Base-by-base conservation (phyloP, 129 eudicot species). In the Artemisia argyi region DNA sequence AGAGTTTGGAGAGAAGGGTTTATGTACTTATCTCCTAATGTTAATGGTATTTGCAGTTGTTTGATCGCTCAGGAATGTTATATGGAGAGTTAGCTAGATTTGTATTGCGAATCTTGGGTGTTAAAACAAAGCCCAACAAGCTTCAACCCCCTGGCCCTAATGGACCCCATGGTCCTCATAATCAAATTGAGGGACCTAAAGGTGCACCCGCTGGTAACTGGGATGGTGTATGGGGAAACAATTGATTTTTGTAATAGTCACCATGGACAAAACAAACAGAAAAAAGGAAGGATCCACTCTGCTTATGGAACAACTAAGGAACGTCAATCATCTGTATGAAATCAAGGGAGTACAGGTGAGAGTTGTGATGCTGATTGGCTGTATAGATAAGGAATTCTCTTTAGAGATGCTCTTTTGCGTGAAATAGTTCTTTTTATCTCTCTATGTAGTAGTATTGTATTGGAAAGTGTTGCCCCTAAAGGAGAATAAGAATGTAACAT, bases 31-130 rank as follows among this genome's bases (percentile, higher is more conserved):
- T 47, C 2, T 46, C 6, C 14, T 64, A 56, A 19, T 53, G 69
- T 55, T 52, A 18, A 24, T 72, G 12, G 30, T 26, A 6, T 75
- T 56, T 85, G 83, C 90, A 92, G 98, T 69, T 92, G 20, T 92
- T 84, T 81, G 98, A 92, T 59, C 85, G 98, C 12, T 90, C 96
- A 15, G 98, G 98, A 15, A 18, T 92, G 59, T 75, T 92, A 56
- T 92, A 92, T 11, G 98, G 96, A 59, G 95, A 89, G 86, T 80
- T 92, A 9, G 98, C 96, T 18, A 86, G 96, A 78, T 92, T 92
- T 75, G 98, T 81, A 32, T 79, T 92, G 49, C 87, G 95, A 66
- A 65, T 92, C 35, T 74, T 92, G 71, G 98, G 98, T 28, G 69
- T 87, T 50, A 79, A 61, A 75, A 83, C 88, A n/a, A 87, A 89